Conservation (phyloP, 805 yeast genomes). For the Pichia phayaonensis region DNA sequence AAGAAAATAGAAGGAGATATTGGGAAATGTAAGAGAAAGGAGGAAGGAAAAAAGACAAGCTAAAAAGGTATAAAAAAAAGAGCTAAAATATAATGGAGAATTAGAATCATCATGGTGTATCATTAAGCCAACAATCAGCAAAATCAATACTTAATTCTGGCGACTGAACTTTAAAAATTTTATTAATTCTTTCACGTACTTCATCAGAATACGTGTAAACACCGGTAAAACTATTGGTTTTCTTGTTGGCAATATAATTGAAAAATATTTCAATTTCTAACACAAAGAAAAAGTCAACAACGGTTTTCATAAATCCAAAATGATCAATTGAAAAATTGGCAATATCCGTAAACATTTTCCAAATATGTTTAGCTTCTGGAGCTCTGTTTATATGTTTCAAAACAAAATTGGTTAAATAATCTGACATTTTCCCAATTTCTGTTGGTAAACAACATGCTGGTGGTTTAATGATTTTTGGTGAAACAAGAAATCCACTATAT, state of each 20-base stretch:
- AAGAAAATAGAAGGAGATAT: no score
- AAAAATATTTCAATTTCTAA: not conserved
- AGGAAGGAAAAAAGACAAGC: no score
- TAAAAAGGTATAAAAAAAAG: no score
- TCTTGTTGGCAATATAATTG: not conserved
- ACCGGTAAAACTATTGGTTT: not conserved
- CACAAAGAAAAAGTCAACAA: not conserved
- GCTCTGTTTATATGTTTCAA: not conserved
- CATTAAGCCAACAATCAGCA: not conserved
- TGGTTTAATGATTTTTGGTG: not conserved
- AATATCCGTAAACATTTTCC: not conserved
- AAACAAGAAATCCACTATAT: not conserved
- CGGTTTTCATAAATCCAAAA: not conserved
- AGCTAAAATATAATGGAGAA: no score
- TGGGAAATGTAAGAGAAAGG: no score
- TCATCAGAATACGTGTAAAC: not conserved
- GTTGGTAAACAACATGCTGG: not conserved
- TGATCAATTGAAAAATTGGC: not conserved
- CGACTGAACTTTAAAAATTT: no score
- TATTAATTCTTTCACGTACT: not conserved
- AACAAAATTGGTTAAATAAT: not conserved
- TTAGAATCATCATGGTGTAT: not conserved
- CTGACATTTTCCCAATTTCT: not conserved
- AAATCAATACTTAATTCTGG: not conserved
- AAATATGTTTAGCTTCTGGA: no score